Percentiles rank a stretch among this genome's conserved stretches.
Evolutionary conservation across 2,329 filamentous ascomycete species (phyloP).

Genomic region (Arthrinium phaeospermum): DNA sequence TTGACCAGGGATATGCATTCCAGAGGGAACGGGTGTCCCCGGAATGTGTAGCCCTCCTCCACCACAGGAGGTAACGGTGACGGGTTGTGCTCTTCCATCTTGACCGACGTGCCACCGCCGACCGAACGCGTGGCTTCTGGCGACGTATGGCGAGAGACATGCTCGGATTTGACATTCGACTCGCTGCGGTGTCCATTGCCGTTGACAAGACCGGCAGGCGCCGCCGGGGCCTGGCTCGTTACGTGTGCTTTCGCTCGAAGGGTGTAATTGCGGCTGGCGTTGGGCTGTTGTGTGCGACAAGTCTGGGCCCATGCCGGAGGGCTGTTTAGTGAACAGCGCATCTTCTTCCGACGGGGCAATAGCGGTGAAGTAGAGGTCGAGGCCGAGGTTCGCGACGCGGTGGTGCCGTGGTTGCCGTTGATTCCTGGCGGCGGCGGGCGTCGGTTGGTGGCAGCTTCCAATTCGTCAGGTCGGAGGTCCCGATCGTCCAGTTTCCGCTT

Average conservation of each 20-base stretch:
- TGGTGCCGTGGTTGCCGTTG: constrained; percentile 46
- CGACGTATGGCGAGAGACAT: constrained; percentile 51
- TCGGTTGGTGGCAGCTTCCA: constrained; percentile 52
- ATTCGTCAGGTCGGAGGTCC: constrained; percentile 55
- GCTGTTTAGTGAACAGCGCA: neutral
- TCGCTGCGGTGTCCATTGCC: constrained; percentile 30
- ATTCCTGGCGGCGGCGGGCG: constrained; percentile 54
- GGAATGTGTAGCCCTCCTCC: constrained; percentile 32
- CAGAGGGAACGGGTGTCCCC: constrained; percentile 53
- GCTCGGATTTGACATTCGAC: constrained; percentile 36
- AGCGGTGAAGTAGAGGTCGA: constrained; percentile 38
- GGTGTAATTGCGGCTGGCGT: constrained; percentile 16
- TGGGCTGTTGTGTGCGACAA: neutral
- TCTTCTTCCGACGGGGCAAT: constrained; percentile 46
- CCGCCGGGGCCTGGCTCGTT: constrained; percentile 22
- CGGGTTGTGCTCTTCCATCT: constrained; percentile 30
- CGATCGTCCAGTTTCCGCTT: constrained; percentile 57
- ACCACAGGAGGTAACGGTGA: constrained; percentile 21
- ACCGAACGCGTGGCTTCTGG: constrained; percentile 50
- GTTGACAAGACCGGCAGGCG: constrained; percentile 28
- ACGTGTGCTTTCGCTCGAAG: constrained; percentile 22
- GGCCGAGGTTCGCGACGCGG: constrained; percentile 24
- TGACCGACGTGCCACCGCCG: constrained; percentile 32
- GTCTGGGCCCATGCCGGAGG: constrained; percentile 1
- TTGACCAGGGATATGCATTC: constrained; percentile 72